A percentile compares a stretch with the other conserved stretches of the same genome.
Evolutionary conservation across 352 stramenopile genomes (phyloP).

Genomic region (Halophytophthora batemanensis): DNA sequence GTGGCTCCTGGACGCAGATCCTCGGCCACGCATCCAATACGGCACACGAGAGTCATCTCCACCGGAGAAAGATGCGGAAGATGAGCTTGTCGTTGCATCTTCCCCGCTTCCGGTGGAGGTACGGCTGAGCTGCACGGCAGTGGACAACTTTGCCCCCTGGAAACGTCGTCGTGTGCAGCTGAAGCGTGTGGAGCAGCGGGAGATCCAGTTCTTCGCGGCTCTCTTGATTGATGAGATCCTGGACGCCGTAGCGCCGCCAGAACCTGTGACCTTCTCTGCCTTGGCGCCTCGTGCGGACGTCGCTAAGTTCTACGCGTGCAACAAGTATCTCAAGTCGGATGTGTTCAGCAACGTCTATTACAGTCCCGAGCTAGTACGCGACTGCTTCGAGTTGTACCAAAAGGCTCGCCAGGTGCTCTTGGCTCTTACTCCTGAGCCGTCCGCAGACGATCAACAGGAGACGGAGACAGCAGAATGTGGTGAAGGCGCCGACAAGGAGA

Average conservation of each 20-base stretch:
- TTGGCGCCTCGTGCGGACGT: conserved; percentile 23
- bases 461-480: no score
- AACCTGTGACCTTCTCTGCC: conserved; percentile 27
- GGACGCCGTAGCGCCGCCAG: conserved; percentile 21
- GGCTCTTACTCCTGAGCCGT: conserved; percentile 2
- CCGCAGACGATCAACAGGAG: conserved; percentile 2
- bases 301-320: conserved; percentile 30
- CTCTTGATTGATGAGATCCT: conserved; percentile 60
- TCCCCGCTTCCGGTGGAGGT: conserved; percentile 26
- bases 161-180: conserved; percentile 22
- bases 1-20: conserved; percentile 66
- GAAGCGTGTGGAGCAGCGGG: conserved; percentile 10
- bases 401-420: conserved; percentile 18
- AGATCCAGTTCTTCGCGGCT: conserved; percentile 47
- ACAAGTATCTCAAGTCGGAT: not conserved
- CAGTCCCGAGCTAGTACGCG: conserved; percentile 20
- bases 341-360: conserved; percentile 42
- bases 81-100: no score
- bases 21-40: conserved; percentile 22
- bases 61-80: not conserved
- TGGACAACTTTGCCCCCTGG: conserved; percentile 55
- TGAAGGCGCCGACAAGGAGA: no score
- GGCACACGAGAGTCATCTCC: not conserved
- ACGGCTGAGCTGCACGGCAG: conserved; percentile 47
- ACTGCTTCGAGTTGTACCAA: conserved; percentile 24